Evolutionary conservation across 352 stramenopile genomes (phyloP).

Genomic region (Phytophthora gonapodyides): DNA sequence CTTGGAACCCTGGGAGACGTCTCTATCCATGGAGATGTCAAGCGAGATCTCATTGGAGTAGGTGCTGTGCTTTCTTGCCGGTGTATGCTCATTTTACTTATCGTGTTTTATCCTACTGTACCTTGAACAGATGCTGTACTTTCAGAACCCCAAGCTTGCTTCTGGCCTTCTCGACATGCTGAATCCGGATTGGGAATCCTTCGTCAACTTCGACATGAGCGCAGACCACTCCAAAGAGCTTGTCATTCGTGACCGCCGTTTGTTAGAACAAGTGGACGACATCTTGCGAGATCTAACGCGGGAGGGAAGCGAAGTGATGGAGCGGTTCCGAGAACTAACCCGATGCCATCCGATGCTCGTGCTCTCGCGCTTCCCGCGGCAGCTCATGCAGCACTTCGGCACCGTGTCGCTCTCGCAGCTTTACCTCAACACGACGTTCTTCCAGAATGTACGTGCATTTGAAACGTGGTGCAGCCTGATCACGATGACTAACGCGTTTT

Average conservation of each 20-base stretch:
- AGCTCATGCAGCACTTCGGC: slow-evolving; percentile 57
- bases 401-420: slow-evolving; percentile 69
- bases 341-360: slow-evolving; percentile 62
- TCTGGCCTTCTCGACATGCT: slow-evolving; percentile 52
- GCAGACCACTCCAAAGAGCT: slow-evolving; percentile 12
- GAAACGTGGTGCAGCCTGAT: too few species aligned
- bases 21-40: slow-evolving; percentile 36
- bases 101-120: slow-evolving; percentile 4
- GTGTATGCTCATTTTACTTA: slow-evolving; percentile 7
- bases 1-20: slow-evolving; percentile 33
- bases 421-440: slow-evolving; percentile 64
- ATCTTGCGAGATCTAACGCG: slow-evolving; percentile 47
- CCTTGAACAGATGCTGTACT: slow-evolving; percentile 55
- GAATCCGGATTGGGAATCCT: slow-evolving; percentile 60
- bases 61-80: slow-evolving; percentile 1
- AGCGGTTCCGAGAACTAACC: slow-evolving; percentile 62
- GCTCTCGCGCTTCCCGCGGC: slow-evolving; percentile 51
- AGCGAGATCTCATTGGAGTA: slow-evolving; percentile 61
- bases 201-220: slow-evolving; percentile 41
- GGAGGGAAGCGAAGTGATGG: slow-evolving; percentile 53
- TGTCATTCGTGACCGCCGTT: slow-evolving; percentile 20
- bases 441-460: slow-evolving; percentile 55
- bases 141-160: slow-evolving; percentile 55
- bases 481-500: too few species aligned
- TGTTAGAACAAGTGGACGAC: slow-evolving; percentile 54